Evolutionary conservation across 2,329 filamentous ascomycete genomes (phyloP), one percentile per base, ranked within the genome.

Genomic region (Fusarium succisae): DNA sequence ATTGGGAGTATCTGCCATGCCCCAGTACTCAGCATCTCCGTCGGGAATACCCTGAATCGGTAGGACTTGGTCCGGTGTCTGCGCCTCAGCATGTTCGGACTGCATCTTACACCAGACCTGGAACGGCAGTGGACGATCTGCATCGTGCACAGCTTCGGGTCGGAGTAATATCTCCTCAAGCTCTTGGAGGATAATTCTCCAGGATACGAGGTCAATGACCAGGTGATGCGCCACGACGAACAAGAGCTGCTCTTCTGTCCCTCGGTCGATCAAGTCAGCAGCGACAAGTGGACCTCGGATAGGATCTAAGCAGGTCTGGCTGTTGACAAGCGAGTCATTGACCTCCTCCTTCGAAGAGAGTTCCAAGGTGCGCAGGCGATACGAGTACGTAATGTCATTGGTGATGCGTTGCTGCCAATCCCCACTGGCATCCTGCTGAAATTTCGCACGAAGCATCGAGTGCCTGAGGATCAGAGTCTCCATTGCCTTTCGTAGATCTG

Each of bases 131-230:
- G 55, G 73, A 8, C 70, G 76, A 14, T 76, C 73, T 18, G 37
- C 71, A 57, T 48, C 44, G 15, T 20, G 67, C 38, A 41, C 22
- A 50, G 8, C 18, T 5, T 63, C 60, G 73, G 76, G 44, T 1
- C 26, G 62, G 3, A 68, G n/a, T 1, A 86, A 72, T 6, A 83
- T 60, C 15, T 83, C 82, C 58, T 87, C 84, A 1, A 76, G n/a
- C 9, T 76, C 74, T 15, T 76, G 69, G 1, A 76, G 78, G 3
- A 87, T 77, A 9, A 86, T 78, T 37, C 84, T 79, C 86, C 86
- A 87, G 0, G 85, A 85, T 2, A 87, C 85, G 4, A 87, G 77
- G 53, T 87, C 85, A 37, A 87, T 82, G 9, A 83, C 78, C 1
- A 84, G 69, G 60, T 84, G 83, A 39, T 84, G 82, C 0, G 77